Evolutionary conservation across 2,329 filamentous ascomycete genomes (phyloP).

Genomic region (Aspergillus sp.): DNA sequence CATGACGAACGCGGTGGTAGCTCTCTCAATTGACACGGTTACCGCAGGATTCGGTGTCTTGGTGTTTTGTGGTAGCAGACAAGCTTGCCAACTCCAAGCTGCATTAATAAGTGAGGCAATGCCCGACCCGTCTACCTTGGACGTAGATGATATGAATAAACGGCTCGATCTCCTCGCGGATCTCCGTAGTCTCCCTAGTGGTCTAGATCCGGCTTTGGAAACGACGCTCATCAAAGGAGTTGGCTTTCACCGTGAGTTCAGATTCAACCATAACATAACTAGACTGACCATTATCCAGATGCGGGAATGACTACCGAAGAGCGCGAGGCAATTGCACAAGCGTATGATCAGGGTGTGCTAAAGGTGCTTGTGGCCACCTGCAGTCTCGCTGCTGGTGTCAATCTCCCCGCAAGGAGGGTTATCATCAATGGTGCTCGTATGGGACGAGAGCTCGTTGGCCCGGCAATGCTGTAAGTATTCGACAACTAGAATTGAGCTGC

Average conservation of each 20-base stretch:
- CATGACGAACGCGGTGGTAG: conserved; percentile 71
- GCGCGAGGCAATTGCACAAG: conserved; percentile 70
- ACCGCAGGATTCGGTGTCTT: conserved; percentile 71
- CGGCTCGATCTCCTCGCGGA: conserved; percentile 69
- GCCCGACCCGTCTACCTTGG: conserved; percentile 55
- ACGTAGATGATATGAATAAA: conserved; percentile 57
- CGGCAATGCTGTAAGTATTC: conserved; percentile 67
- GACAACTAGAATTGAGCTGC: no score
- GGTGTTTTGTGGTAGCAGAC: conserved; percentile 73
- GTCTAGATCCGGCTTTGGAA: conserved; percentile 67
- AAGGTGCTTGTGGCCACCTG: conserved; percentile 78
- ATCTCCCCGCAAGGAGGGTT: conserved; percentile 72
- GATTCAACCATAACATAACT: background rate
- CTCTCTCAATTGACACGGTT: conserved; percentile 71
- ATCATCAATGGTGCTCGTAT: conserved; percentile 76
- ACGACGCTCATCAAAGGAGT: conserved; percentile 69
- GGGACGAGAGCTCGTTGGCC: conserved; percentile 76
- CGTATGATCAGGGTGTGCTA: conserved; percentile 70
- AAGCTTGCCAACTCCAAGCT: conserved; percentile 71
- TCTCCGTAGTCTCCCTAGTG: conserved; percentile 67
- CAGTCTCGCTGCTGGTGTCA: conserved; percentile 81
- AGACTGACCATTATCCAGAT: conserved; percentile 39
- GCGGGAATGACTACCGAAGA: conserved; percentile 71
- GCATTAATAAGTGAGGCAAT: conserved; percentile 69
- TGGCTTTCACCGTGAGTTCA: conserved; percentile 70